Conservation (phyloP, 2,329 filamentous ascomycete species). For the Sclerotinia trifoliorum region DNA sequence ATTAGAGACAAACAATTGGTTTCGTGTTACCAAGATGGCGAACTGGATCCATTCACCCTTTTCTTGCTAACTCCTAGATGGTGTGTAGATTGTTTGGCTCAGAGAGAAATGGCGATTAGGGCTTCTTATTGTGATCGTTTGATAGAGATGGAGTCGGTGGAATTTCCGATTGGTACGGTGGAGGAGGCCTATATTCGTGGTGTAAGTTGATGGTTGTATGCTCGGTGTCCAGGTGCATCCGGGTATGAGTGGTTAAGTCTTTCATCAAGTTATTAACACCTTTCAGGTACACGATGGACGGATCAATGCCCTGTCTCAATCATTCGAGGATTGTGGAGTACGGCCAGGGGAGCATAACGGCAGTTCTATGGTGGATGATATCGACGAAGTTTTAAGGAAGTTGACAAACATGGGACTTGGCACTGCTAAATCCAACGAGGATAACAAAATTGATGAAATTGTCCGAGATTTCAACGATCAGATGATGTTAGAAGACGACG, state of each 20-base stretch:
- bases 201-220: not conserved
- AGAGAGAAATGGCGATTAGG: constrained; percentile 11
- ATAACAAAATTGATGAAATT: constrained; percentile 7
- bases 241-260: not conserved
- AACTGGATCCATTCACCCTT: constrained; percentile 2
- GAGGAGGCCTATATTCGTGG: constrained; percentile 15
- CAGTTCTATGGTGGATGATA: not conserved
- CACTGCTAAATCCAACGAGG: not conserved
- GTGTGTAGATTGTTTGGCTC: constrained; percentile 15
- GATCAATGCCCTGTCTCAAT: constrained; percentile 15
- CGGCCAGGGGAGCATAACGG: not conserved
- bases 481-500: constrained; percentile 10
- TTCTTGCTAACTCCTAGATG: constrained; percentile 18
- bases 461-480: not conserved
- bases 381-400: constrained; percentile 7
- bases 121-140: constrained; percentile 13
- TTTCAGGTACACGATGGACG: constrained; percentile 19
- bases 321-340: constrained; percentile 13
- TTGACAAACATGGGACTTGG: constrained; percentile 8
- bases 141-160: constrained; percentile 6
- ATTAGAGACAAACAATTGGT: constrained; percentile 19
- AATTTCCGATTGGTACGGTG: constrained; percentile 1
- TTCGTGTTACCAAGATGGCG: constrained; percentile 5
- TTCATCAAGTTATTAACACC: not conserved
- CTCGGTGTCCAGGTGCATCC: not conserved